Percentiles rank a stretch among this genome's conserved stretches.
Conservation (phyloP, 352 stramenopile species). For the Phytophthora aleatoria region DNA sequence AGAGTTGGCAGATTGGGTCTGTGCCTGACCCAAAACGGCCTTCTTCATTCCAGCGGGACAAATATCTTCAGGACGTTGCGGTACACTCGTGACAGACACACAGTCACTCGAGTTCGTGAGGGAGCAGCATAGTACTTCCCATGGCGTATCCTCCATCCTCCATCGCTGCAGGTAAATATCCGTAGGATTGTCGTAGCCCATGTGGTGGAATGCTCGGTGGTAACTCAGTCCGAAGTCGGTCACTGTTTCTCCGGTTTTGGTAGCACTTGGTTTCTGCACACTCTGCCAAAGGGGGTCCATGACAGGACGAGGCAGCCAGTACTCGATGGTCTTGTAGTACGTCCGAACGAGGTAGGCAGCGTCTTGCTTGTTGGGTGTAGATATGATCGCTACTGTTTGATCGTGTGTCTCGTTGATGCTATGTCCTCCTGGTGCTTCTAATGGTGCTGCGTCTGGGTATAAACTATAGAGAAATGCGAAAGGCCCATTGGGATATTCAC, state of each 20-base stretch:
- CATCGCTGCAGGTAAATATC: conserved; percentile 97
- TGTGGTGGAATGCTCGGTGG: conserved; percentile 94
- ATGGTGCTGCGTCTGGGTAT: conserved; percentile 90
- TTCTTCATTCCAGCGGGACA: conserved; percentile 63
- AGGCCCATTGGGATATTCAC: conserved; percentile 90
- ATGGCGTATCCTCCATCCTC: conserved; percentile 93
- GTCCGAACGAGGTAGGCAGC: conserved; percentile 91
- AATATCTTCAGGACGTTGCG: conserved; percentile 35
- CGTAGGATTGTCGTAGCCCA: conserved; percentile 95
- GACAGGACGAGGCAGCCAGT: conserved; percentile 92
- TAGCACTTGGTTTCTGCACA: conserved; percentile 73
- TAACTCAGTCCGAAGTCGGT: conserved; percentile 96
- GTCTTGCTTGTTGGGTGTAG: conserved; percentile 11
- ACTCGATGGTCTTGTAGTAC: conserved; percentile 96
- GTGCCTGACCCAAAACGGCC: conserved; percentile 68
- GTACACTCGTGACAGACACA: conserved; percentile 48
- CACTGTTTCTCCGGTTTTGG: conserved; percentile 31
- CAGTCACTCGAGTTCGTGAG: conserved; percentile 62
- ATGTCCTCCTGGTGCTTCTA: conserved; percentile 72
- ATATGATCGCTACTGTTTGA: conserved; percentile 83
- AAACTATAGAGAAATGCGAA: conserved; percentile 92
- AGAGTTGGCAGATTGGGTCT: conserved; percentile 41
- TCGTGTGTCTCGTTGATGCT: conserved; percentile 95
- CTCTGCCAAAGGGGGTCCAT: conserved; percentile 98
- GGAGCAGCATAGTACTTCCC: conserved; percentile 91